Evolutionary conservation across 2,329 filamentous ascomycete species (phyloP), one percentile per base, ranked within the genome.

Genomic region (Escovopsis sp.): DNA sequence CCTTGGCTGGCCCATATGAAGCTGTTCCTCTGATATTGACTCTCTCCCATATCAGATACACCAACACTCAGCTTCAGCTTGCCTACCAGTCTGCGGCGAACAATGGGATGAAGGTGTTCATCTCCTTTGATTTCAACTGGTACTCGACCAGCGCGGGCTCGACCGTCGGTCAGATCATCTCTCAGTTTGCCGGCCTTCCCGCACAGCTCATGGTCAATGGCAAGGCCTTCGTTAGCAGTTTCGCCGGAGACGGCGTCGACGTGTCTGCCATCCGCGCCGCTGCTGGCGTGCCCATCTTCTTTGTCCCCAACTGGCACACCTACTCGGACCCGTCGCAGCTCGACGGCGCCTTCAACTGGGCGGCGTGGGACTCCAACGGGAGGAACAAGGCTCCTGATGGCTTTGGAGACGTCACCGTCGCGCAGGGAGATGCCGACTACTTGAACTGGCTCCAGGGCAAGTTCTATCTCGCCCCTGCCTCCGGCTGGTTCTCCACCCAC

Each of bases 111-210:
- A 67, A 68, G 36, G 63, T 70, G 12, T 70, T 72, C 36, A 61
- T 72, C 41, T 71, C 67, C 1, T 72, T 72, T 41, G 68, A 72
- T 51, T 70, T 68, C 47, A 67, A 68, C 52, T 62, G 62, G 59
- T 66, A 57, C 50, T 45, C 46, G 9, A 35, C 38, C 6, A 39
- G 45, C 10, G 49, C 65, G 29, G 56, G 57, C 2, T 49, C 48
- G 7, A 52, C 50, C 11, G 58, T 65, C 14, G 66, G 63, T 2
- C 45, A 52, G 31, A 65, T 63, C 45, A 56, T 70, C 37, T 57
- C 56, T 11, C 50, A 62, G 38, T 72, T 67, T 38, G 59, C 53
- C 3, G 47, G 45, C 15, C 49, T 50, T 2, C 48, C 61, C 0
- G 64, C 60, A 1, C 66, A 72, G 44, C 62, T 71, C 27, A 55